Evolutionary conservation across 2,329 filamentous ascomycete species (phyloP).

Genomic region (Colletotrichum sp.): DNA sequence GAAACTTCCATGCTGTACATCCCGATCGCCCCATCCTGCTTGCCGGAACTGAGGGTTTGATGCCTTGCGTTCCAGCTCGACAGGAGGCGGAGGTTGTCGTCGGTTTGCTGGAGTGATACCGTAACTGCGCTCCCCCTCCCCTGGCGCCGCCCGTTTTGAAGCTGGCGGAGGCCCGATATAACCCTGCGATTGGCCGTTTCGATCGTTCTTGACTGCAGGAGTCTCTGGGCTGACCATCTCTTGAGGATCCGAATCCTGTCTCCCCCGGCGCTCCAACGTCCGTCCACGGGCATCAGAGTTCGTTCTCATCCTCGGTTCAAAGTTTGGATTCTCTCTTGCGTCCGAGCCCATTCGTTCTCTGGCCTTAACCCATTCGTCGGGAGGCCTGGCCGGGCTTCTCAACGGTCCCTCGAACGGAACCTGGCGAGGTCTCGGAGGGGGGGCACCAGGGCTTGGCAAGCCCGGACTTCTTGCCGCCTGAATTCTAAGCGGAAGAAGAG

Average conservation of each 20-base stretch:
- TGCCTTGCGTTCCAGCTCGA: conserved; percentile 13
- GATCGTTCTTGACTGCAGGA: background rate
- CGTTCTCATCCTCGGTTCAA: background rate
- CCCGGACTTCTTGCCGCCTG: background rate
- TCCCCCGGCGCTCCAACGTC: background rate
- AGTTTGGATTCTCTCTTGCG: background rate
- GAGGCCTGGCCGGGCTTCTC: background rate
- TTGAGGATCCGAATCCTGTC: background rate
- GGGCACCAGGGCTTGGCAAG: background rate
- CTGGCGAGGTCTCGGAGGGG: conserved; percentile 4
- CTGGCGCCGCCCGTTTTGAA: background rate
- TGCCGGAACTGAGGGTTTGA: conserved; percentile 2
- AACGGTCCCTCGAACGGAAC: conserved; percentile 9
- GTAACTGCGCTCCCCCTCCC: conserved; percentile 18
- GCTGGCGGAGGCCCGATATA: conserved; percentile 11
- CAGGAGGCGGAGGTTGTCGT: conserved; percentile 13
- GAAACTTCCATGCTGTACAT: conserved; percentile 7
- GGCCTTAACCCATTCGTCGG: background rate
- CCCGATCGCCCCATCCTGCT: conserved; percentile 1
- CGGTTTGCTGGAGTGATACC: conserved; percentile 21
- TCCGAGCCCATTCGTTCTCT: background rate
- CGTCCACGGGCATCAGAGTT: background rate
- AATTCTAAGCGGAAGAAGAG: background rate
- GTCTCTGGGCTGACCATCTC: background rate
- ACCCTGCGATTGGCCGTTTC: background rate